phyloP scores from a whole-genome alignment of 768 basidiomycete genomes.

The Mycena indigotica region DNA sequence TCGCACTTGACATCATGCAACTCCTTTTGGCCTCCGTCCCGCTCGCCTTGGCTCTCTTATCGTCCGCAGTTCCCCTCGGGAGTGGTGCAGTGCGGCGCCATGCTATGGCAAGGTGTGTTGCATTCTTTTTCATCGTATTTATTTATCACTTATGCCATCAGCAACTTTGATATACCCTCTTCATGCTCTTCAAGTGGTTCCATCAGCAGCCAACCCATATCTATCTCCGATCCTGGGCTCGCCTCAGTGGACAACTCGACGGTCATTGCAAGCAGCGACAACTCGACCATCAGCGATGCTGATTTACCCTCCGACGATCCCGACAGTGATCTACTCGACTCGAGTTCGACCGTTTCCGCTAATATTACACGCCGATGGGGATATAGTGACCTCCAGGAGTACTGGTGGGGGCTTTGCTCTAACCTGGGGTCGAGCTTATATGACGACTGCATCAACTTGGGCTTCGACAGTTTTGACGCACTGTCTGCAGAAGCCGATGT shows the following conservation, averaged over 20 bases:
- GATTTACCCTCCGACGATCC: background rate
- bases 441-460: constrained; percentile 43
- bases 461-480: constrained; percentile 43
- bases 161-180: constrained; percentile 35
- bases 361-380: constrained; percentile 4
- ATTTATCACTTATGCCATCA: constrained; percentile 15
- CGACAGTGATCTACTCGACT: background rate
- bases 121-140: background rate
- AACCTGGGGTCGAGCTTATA: constrained; percentile 42
- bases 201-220: constrained; percentile 11
- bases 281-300: constrained; percentile 5
- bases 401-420: constrained; percentile 50
- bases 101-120: constrained; percentile 36
- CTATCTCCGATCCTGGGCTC: constrained; percentile 21
- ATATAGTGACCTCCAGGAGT: constrained; percentile 34
- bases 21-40: constrained; percentile 29
- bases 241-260: too few relatives aligned
- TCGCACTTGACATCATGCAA: constrained; percentile 33
- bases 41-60: constrained; percentile 32
- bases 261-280: constrained; percentile 15
- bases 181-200: constrained; percentile 29
- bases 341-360: constrained; percentile 4
- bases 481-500: constrained; percentile 47
- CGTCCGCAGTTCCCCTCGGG: constrained; percentile 35
- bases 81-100: constrained; percentile 37